These are phyloP conservation scores for Schwanniomyces etchellsii DNA, from an alignment of 1,139 yeast genomes.

Conservation along the genomic window DNA sequence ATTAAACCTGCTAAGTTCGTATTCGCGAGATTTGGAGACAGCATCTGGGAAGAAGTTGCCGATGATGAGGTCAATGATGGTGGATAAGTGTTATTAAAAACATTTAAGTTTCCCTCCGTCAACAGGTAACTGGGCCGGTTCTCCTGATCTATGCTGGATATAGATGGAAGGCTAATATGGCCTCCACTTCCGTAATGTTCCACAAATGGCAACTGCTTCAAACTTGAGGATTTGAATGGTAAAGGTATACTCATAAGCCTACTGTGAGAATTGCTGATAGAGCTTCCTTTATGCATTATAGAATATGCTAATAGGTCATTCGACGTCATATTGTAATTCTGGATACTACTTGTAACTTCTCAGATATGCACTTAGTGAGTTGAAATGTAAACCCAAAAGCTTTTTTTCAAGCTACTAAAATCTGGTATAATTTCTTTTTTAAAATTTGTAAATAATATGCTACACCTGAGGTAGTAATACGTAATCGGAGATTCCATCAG, in stretches of 20 bases:
- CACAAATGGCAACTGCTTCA: neutral
- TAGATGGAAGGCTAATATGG: neutral
- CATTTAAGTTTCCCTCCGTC: constrained; percentile 13
- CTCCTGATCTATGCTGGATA: neutral
- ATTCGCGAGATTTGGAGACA: constrained; percentile 8
- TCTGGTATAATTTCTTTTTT: no score
- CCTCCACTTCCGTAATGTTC: neutral
- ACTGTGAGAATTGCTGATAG: neutral
- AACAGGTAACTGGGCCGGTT: constrained; percentile 6
- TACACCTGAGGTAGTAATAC: neutral
- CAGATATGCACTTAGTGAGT: neutral
- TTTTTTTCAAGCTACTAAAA: no score
- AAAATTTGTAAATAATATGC: no score
- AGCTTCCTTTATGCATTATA: constrained; percentile 23
- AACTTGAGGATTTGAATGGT: neutral
- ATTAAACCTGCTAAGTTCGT: no score
- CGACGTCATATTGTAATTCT: constrained; percentile 13
- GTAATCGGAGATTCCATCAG: neutral
- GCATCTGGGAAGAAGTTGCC: constrained; percentile 6
- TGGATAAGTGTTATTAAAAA: constrained; percentile 5
- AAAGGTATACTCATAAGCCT: neutral
- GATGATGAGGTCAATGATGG: constrained; percentile 12
- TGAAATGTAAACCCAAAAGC: neutral
- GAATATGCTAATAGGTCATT: constrained; percentile 31
- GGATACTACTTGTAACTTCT: constrained; percentile 1